Evolutionary conservation across 2,329 filamentous ascomycete species (phyloP).

Genomic region (Cladorrhinum sp.): DNA sequence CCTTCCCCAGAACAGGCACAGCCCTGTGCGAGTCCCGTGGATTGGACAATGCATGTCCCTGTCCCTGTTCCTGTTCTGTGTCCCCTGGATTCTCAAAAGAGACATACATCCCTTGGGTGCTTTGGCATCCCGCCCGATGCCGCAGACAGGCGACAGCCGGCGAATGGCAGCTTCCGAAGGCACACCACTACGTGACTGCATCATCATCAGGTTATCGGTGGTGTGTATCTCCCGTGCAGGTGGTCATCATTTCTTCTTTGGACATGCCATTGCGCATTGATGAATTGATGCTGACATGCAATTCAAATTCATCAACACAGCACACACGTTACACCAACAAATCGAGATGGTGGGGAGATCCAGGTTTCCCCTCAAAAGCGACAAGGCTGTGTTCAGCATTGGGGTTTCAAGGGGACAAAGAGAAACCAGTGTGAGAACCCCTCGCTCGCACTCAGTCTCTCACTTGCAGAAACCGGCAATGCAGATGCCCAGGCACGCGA

Average conservation of each 20-base stretch:
- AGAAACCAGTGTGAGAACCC: constrained; percentile 6
- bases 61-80: not conserved
- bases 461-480: constrained; percentile 2
- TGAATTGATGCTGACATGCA: not conserved
- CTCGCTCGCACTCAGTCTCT: constrained; percentile 9
- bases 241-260: not conserved
- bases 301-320: too few relatives aligned
- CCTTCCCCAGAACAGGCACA: not conserved
- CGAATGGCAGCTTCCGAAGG: too few relatives aligned
- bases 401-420: constrained; percentile 13
- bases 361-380: constrained; percentile 7
- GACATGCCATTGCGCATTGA: not conserved
- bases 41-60: constrained; percentile 15
- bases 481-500: constrained; percentile 2
- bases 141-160: too few relatives aligned
- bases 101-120: not conserved
- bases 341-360: not conserved
- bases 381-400: constrained; percentile 9
- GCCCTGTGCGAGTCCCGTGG: constrained; percentile 3
- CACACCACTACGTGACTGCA: too few relatives aligned
- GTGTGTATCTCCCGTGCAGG: not conserved
- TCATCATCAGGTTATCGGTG: not conserved
- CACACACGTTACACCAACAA: too few relatives aligned
- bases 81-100: not conserved
- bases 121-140: not conserved